These are phyloP conservation scores for Paecilomyces fulvus DNA, from an alignment of 2,329 filamentous ascomycete genomes.

Conservation along the genomic window DNA sequence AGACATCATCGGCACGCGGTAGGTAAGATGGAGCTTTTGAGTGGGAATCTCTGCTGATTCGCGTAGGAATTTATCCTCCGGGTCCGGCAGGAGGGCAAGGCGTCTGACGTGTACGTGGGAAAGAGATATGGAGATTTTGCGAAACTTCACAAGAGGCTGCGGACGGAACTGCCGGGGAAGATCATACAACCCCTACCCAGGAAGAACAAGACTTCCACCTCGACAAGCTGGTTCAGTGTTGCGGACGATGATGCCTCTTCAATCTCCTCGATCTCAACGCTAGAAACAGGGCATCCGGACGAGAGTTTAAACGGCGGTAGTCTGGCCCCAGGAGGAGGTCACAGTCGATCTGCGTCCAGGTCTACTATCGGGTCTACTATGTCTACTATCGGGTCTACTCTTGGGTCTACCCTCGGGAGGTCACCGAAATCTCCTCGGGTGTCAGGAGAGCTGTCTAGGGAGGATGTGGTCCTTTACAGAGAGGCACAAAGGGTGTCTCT, in stretches of 20 bases:
- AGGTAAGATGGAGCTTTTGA: conserved; percentile 25
- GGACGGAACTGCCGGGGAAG: conserved; percentile 82
- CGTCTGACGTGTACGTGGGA: conserved; percentile 66
- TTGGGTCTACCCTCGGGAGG: background rate
- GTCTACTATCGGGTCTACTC: conserved; percentile 14
- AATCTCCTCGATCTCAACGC: conserved; percentile 69
- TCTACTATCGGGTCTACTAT: conserved; percentile 15
- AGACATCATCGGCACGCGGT: conserved; percentile 87
- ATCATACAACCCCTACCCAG: conserved; percentile 76
- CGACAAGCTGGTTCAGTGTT: conserved; percentile 49
- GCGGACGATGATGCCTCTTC: conserved; percentile 72
- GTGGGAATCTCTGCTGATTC: background rate
- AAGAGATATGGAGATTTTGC: conserved; percentile 84
- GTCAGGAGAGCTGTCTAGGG: conserved; percentile 36
- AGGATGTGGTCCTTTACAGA: conserved; percentile 61
- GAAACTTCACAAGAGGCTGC: conserved; percentile 67
- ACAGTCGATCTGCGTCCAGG: conserved; percentile 18
- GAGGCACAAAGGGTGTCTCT: conserved; percentile 89
- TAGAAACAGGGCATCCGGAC: conserved; percentile 42
- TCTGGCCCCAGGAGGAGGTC: conserved; percentile 19
- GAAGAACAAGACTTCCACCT: conserved; percentile 79
- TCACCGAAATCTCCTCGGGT: conserved; percentile 22
- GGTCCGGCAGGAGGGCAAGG: conserved; percentile 66
- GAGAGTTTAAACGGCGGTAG: conserved; percentile 25
- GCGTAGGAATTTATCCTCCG: conserved; percentile 77